These are phyloP conservation scores for Porosira glacialis DNA, from an alignment of 352 stramenopile genomes.

Conservation along the genomic window DNA sequence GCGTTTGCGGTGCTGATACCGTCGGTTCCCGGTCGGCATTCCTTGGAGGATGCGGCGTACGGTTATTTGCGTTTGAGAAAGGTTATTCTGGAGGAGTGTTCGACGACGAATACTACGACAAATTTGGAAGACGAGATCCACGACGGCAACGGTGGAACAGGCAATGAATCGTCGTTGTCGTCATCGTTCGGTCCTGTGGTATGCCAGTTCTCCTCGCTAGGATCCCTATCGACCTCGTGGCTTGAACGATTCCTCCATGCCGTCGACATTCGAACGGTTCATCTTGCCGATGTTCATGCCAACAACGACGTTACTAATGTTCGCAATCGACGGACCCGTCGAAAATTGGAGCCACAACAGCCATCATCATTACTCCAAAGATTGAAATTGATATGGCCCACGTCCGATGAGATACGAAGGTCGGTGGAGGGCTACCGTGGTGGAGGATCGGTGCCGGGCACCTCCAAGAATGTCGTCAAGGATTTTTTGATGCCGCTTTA, in stretches of 20 bases:
- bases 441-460: slow-evolving; percentile 60
- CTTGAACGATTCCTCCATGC: slow-evolving; percentile 50
- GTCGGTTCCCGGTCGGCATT: slow-evolving; percentile 65
- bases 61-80: slow-evolving; percentile 64
- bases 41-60: slow-evolving; percentile 16
- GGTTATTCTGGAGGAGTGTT: no score
- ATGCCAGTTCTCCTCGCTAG: slow-evolving; percentile 76
- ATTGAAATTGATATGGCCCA: slow-evolving; percentile 69
- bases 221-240: slow-evolving; percentile 62
- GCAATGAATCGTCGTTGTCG: neutral
- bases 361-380: slow-evolving; percentile 12
- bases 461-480: slow-evolving; percentile 60
- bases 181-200: slow-evolving; percentile 58
- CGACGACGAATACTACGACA: no score
- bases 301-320: no score
- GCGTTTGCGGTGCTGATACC: slow-evolving; percentile 69
- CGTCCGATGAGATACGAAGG: slow-evolving; percentile 55
- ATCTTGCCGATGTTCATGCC: no score
- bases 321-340: no score
- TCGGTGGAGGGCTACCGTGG: slow-evolving; percentile 59
- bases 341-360: no score
- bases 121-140: no score
- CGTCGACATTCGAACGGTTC: slow-evolving; percentile 36
- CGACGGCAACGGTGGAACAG: no score
- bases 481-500: slow-evolving; percentile 58